These are phyloP conservation scores for Rubroshorea leprosula DNA, from an alignment of 345 rosid genomes.

Conservation along the genomic window DNA sequence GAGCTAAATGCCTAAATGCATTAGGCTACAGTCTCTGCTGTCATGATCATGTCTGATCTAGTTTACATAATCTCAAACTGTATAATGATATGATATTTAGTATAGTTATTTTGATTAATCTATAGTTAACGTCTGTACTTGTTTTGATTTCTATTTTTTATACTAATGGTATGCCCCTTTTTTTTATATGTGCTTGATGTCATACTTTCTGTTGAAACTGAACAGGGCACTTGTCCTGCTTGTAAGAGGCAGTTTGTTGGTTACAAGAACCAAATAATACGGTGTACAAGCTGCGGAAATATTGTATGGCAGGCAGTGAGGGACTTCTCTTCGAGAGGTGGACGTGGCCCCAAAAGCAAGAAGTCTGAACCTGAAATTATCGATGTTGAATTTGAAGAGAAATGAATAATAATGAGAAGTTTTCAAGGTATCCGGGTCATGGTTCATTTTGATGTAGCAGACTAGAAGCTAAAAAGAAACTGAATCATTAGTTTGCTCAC, in stretches of 20 bases:
- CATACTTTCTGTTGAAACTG: background rate
- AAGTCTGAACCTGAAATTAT: constrained; percentile 62
- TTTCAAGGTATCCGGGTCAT: background rate
- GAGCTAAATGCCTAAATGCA: too few relatives aligned
- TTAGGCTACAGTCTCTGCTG: too few relatives aligned
- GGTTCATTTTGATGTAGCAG: too few relatives aligned
- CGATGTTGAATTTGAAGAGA: constrained; percentile 92
- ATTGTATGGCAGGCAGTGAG: constrained; percentile 89
- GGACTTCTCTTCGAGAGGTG: constrained; percentile 56
- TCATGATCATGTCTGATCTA: too few relatives aligned
- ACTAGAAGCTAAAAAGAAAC: background rate
- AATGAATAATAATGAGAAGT: constrained; percentile 24
- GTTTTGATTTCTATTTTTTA: too few relatives aligned
- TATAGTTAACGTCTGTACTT: too few relatives aligned
- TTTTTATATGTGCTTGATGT: background rate
- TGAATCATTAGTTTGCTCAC: too few relatives aligned
- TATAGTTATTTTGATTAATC: too few relatives aligned
- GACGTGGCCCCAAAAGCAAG: constrained; percentile 25
- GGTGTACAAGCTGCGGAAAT: constrained; percentile 77
- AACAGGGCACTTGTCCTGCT: constrained; percentile 87
- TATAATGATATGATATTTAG: too few relatives aligned
- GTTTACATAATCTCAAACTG: too few relatives aligned
- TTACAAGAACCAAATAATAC: constrained; percentile 67
- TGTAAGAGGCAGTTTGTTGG: constrained; percentile 88
- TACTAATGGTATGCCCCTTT: too few relatives aligned